phyloP scores from a whole-genome alignment of 768 basidiomycete species.

The Suillus subaureus region DNA sequence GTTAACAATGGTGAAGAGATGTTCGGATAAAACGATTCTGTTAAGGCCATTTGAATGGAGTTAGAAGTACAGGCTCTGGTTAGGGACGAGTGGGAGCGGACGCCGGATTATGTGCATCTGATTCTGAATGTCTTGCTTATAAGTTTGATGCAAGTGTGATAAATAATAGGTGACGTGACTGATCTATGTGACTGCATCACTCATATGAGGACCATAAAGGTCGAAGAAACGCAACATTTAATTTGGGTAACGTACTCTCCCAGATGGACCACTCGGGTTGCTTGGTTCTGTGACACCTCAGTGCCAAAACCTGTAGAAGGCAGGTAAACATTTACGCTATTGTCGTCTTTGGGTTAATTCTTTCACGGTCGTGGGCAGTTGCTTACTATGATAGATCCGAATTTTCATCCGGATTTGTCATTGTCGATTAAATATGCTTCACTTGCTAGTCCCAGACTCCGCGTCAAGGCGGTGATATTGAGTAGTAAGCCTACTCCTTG shows the following conservation, averaged over 20 bases:
- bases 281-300: background rate
- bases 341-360: background rate
- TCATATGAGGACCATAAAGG: background rate
- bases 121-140: constrained; percentile 7
- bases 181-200: background rate
- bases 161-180: constrained; percentile 1
- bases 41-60: constrained; percentile 26
- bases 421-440: background rate
- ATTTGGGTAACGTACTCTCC: background rate
- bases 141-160: constrained; percentile 8
- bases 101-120: constrained; percentile 1
- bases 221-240: background rate
- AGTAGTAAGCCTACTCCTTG: background rate
- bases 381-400: background rate
- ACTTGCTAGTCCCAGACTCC: background rate
- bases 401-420: constrained; percentile 2
- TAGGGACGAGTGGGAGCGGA: background rate
- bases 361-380: constrained; percentile 9
- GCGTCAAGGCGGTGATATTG: background rate
- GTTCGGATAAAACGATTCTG: constrained; percentile 28
- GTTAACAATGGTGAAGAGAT: constrained; percentile 29
- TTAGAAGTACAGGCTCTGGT: background rate
- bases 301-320: background rate
- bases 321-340: constrained; percentile 1
- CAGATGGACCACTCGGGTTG: background rate